Evolutionary conservation across 163 green algal genomes (phyloP).

Genomic region (Botryococcus braunii): DNA sequence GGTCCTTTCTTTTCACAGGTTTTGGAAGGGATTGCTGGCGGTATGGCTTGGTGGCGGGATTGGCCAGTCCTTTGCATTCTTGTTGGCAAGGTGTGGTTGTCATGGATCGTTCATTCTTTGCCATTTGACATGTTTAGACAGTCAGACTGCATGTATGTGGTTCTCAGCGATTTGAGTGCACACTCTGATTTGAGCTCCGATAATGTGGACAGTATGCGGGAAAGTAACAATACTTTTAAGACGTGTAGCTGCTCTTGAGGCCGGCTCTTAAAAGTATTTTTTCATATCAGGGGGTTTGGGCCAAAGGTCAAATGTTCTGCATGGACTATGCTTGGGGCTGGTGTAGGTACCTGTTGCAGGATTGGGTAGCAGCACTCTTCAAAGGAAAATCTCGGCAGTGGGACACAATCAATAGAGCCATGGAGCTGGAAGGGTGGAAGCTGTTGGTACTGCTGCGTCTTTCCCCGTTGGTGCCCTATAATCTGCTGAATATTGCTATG

Average conservation of each 20-base stretch:
- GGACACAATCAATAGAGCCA: conserved; percentile 21
- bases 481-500: conserved; percentile 32
- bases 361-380: conserved; percentile 12
- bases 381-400: conserved; percentile 21
- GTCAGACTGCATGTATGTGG: too few species aligned
- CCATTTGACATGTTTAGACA: too few species aligned
- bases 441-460: conserved; percentile 26
- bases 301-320: too few species aligned
- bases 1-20: conserved; percentile 14
- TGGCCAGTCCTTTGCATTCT: conserved; percentile 21
- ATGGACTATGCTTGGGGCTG: too few species aligned
- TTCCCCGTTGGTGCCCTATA: conserved; percentile 23
- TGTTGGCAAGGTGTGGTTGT: conserved; percentile 16
- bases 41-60: conserved; percentile 22
- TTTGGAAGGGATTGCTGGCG: conserved; percentile 28
- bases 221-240: too few species aligned
- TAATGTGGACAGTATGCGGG: too few species aligned
- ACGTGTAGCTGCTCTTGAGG: too few species aligned
- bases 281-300: too few species aligned
- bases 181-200: too few species aligned
- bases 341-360: conserved; percentile 21
- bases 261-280: too few species aligned
- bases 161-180: too few species aligned
- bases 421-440: conserved; percentile 29
- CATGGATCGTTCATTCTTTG: background rate